Conservation (phyloP, 1,284 basidiomycete genomes). For the Salmacisia buchloeana region DNA sequence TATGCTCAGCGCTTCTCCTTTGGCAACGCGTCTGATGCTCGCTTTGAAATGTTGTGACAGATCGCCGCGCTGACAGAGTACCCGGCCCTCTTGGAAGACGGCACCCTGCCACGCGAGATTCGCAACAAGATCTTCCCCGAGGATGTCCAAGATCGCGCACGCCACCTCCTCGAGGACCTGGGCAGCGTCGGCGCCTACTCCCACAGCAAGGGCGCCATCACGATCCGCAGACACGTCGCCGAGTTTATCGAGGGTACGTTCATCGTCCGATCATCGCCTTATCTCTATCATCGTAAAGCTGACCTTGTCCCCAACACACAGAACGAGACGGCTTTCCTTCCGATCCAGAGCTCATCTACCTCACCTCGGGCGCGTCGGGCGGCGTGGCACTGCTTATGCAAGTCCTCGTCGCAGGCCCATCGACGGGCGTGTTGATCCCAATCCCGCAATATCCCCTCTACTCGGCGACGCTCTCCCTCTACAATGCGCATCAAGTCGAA, state of each 20-base stretch:
- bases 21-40: too few species aligned
- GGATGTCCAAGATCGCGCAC: conserved; percentile 78
- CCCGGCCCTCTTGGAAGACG: conserved; percentile 69
- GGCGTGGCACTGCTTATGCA: conserved; percentile 84
- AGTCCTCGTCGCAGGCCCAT: conserved; percentile 64
- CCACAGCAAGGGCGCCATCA: conserved; percentile 84
- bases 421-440: conserved; percentile 79
- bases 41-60: conserved; percentile 57
- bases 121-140: conserved; percentile 61
- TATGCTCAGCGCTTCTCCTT: too few species aligned
- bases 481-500: conserved; percentile 71
- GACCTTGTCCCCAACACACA: conserved; percentile 1
- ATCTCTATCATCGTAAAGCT: too few species aligned
- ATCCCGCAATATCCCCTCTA: conserved; percentile 98
- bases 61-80: conserved; percentile 87
- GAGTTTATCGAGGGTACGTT: conserved; percentile 78
- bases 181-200: conserved; percentile 94
- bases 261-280: neutral
- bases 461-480: conserved; percentile 85
- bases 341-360: conserved; percentile 79
- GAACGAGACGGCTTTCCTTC: conserved; percentile 59
- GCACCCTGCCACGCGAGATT: conserved; percentile 26
- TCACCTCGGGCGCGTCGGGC: conserved; percentile 86
- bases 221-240: conserved; percentile 82
- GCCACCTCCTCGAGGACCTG: conserved; percentile 74